Evolutionary conservation across 345 rosid species (phyloP), one percentile per base, ranked within the genome.

Genomic region (Durio zibethinus): DNA sequence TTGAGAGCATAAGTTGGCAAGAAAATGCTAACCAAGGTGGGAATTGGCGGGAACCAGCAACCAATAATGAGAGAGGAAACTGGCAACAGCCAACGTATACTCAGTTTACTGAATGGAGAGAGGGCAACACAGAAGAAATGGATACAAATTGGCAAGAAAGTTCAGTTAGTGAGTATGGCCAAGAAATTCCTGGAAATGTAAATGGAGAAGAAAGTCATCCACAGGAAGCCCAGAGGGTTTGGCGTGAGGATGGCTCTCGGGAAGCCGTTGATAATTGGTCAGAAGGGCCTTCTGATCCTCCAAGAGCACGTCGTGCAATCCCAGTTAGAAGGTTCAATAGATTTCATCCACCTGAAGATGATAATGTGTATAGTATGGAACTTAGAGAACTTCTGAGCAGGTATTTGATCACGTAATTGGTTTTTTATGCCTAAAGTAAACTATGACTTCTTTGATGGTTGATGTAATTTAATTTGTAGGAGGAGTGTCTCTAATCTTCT

Each of bases 401-500:
- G 99, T 97, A 91, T 38, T 35, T 73, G 52, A 76, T 79, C 56
- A 54, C n/a, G 10, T 11, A 2, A 27, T 61, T 27, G 16, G 47
- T 62, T 50, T 25, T 67, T 72, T 21, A 9, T 20, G 9, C 76
- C 35, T 76, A 50, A 42, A 15, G 47, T 69, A 25, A 38, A 53
- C 12, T 54, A 7, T 29, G 12, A 38, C 10, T 65, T 74, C 33
- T 48, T 54, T 74, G 8, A 52, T 52, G 42, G 67, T 61, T 78
- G 63, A 63, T 12, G 10, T 73, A 33, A 74, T 76, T 38, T 52
- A 33, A 60, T 74, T 65, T 87, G 75, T 81, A 94, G 99, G 92
- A 90, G 98, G 84, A 97, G 97, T 59, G 99, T 97, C 79, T 94
- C 99, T 61, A 97, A 92, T 85, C 96, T 97, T 79, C 93, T 97